phyloP scores from a whole-genome alignment of 2,329 filamentous ascomycete species.

The Harringtonia lauricola region DNA sequence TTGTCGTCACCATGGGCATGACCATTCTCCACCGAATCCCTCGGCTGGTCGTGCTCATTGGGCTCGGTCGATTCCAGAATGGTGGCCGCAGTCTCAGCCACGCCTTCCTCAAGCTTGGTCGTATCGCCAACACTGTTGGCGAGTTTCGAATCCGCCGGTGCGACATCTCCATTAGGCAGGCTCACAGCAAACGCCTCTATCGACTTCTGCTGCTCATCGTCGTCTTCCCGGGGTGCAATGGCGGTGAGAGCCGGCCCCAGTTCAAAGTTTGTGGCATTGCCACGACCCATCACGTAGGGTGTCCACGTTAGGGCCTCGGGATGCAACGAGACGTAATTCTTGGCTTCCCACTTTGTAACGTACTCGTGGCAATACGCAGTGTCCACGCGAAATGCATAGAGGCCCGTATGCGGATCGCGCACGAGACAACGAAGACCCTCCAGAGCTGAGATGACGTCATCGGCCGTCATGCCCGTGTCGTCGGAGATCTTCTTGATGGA shows the following conservation, averaged over 20 bases:
- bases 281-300: conserved; percentile 90
- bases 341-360: conserved; percentile 78
- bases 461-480: conserved; percentile 87
- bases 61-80: conserved; percentile 12
- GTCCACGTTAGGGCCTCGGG: conserved; percentile 81
- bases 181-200: conserved; percentile 16
- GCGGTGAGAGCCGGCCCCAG: conserved; percentile 71
- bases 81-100: conserved; percentile 4
- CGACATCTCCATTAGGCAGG: conserved; percentile 20
- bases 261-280: conserved; percentile 72
- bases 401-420: conserved; percentile 75
- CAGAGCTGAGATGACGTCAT: conserved; percentile 89
- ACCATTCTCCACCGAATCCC: neutral
- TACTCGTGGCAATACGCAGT: conserved; percentile 77
- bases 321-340: conserved; percentile 78
- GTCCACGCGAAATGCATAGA: conserved; percentile 84
- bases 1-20: neutral
- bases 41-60: conserved; percentile 1
- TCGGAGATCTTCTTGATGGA: conserved; percentile 65
- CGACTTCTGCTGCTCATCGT: conserved; percentile 36
- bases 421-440: conserved; percentile 85
- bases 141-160: neutral
- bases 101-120: neutral
- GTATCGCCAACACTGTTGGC: neutral
- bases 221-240: conserved; percentile 76